Evolutionary conservation across 2,329 filamentous ascomycete species (phyloP).

Genomic region (Fusarium kyushuense): DNA sequence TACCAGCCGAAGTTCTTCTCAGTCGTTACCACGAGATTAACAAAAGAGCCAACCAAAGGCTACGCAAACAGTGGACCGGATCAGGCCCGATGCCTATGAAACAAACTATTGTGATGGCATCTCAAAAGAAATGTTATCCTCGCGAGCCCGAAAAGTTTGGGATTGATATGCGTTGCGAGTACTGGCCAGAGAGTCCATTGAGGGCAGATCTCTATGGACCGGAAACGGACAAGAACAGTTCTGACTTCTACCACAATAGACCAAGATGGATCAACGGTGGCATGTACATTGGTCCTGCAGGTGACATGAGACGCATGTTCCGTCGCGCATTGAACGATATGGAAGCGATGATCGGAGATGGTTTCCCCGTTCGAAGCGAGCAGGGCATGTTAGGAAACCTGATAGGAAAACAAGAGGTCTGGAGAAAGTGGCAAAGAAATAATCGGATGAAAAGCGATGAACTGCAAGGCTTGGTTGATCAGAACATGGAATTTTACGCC

Average conservation of each 20-base stretch:
- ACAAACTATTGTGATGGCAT: conserved; percentile 2
- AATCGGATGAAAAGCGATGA: neutral
- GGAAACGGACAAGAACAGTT: neutral
- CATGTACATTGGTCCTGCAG: conserved; percentile 13
- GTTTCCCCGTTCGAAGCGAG: neutral
- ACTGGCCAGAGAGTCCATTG: neutral
- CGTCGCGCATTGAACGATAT: neutral
- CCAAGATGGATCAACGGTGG: conserved; percentile 11
- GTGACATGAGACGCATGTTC: conserved; percentile 15
- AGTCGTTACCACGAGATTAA: conserved; percentile 25
- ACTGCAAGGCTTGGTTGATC: accelerated
- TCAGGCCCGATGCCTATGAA: conserved; percentile 5
- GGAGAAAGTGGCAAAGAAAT: neutral
- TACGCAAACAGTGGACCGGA: conserved; percentile 1
- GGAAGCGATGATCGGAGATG: neutral
- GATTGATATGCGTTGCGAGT: neutral
- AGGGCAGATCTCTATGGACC: conserved; percentile 2
- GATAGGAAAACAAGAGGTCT: neutral
- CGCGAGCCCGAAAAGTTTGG: neutral
- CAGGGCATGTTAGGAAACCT: neutral
- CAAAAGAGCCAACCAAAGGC: conserved; percentile 6
- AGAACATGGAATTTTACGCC: neutral
- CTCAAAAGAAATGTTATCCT: neutral
- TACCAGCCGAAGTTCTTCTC: conserved; percentile 10
- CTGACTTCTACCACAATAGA: neutral